phyloP scores from a whole-genome alignment of 1,139 yeast species.

The Arxiozyma telluris region DNA sequence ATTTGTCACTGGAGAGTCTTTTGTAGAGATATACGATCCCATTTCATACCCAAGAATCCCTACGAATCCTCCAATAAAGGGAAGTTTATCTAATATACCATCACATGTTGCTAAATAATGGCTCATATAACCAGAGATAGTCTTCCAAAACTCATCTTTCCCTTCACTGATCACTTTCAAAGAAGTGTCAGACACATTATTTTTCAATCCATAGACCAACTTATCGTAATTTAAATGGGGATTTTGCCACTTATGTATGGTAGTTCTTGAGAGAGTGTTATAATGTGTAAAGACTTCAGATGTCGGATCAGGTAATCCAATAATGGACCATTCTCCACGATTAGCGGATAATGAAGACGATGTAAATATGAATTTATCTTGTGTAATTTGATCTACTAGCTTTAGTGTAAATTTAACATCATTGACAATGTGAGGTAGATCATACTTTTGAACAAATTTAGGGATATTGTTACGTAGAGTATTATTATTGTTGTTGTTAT shows the following conservation, averaged over 20 bases:
- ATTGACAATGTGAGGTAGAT: constrained; percentile 3
- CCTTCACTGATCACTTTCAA: constrained; percentile 15
- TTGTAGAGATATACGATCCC: constrained; percentile 41
- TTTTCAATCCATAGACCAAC: constrained; percentile 4
- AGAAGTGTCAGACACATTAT: neutral
- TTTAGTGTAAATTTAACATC: constrained; percentile 17
- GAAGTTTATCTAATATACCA: constrained; percentile 32
- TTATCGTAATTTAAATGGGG: constrained; percentile 9
- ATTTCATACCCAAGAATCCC: constrained; percentile 87
- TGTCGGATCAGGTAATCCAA: constrained; percentile 56
- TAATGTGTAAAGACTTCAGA: constrained; percentile 61
- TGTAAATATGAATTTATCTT: constrained; percentile 23
- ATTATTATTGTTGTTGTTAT: neutral
- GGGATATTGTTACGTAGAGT: neutral
- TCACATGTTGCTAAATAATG: neutral
- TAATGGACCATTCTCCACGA: constrained; percentile 72
- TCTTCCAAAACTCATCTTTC: constrained; percentile 27
- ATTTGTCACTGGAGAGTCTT: constrained; percentile 23
- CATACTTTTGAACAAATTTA: neutral
- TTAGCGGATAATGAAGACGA: constrained; percentile 23
- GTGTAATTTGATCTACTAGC: constrained; percentile 16
- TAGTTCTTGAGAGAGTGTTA: constrained; percentile 29
- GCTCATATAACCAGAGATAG: constrained; percentile 44
- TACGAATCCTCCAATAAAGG: constrained; percentile 81
- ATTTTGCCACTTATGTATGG: constrained; percentile 26